Percentiles rank a stretch among this genome's conserved stretches.
Conservation (phyloP, 2,329 filamentous ascomycete species). For the Lachnellula suecica region DNA sequence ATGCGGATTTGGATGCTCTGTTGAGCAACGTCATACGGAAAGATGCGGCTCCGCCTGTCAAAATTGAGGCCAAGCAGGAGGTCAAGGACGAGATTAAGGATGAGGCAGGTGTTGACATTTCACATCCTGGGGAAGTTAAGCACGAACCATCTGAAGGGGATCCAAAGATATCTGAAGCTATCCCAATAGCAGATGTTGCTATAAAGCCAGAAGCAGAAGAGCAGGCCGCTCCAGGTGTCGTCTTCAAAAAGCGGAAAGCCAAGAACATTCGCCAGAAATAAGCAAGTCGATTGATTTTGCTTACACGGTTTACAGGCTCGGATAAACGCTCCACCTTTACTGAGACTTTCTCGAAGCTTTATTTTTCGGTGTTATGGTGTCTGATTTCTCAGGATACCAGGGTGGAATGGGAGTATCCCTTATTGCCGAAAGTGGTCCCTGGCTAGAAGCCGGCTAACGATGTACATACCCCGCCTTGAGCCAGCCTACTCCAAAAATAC, state of each 20-base stretch:
- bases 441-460: background rate
- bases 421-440: too few relatives aligned
- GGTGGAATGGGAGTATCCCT: background rate
- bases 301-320: too few relatives aligned
- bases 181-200: slow-evolving; percentile 23
- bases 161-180: slow-evolving; percentile 34
- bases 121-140: slow-evolving; percentile 19
- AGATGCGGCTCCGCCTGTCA: slow-evolving; percentile 22
- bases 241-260: slow-evolving; percentile 80
- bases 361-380: too few relatives aligned
- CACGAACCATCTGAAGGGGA: slow-evolving; percentile 27
- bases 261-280: slow-evolving; percentile 63
- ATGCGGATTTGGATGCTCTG: slow-evolving; percentile 40
- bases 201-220: slow-evolving; percentile 30
- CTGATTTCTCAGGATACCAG: background rate
- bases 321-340: too few relatives aligned
- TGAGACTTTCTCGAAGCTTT: too few relatives aligned
- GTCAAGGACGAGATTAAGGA: slow-evolving; percentile 16
- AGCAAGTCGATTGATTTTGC: slow-evolving; percentile 1
- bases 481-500: too few relatives aligned
- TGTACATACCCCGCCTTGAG: background rate
- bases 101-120: background rate
- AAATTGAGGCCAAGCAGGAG: slow-evolving; percentile 24
- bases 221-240: slow-evolving; percentile 45
- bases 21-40: slow-evolving; percentile 29